Percentiles rank a stretch among this genome's conserved stretches.
Conservation (phyloP, 306 rosid genomes). For the Bauhinia variegata region DNA sequence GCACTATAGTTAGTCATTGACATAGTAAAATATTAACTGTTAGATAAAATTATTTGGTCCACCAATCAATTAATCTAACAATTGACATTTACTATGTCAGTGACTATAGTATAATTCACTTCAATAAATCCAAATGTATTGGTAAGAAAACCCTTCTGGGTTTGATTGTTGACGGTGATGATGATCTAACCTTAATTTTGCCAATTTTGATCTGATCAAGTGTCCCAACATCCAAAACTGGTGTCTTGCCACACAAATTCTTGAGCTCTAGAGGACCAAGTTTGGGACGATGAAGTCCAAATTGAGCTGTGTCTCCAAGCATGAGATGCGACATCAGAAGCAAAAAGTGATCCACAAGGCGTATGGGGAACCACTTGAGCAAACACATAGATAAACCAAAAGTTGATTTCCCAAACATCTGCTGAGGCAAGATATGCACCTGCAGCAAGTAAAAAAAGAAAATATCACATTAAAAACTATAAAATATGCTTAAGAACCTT, state of each 20-base stretch:
- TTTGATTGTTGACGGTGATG: slow-evolving; percentile 6
- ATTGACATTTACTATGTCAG: no score
- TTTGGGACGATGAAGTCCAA: slow-evolving; percentile 77
- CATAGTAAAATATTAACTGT: no score
- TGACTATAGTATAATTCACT: no score
- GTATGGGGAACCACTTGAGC: slow-evolving; percentile 80
- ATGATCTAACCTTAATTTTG: slow-evolving; percentile 64
- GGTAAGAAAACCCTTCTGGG: slow-evolving; percentile 10
- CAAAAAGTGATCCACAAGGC: slow-evolving; percentile 77
- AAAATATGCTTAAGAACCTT: slow-evolving; percentile 22
- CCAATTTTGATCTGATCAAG: slow-evolving; percentile 74
- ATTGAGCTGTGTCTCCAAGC: slow-evolving; percentile 80
- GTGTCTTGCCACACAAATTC: slow-evolving; percentile 76
- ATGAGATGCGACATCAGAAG: slow-evolving; percentile 71
- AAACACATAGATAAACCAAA: slow-evolving; percentile 91
- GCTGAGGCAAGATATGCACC: slow-evolving; percentile 95
- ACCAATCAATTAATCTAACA: no score
- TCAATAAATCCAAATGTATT: no score
- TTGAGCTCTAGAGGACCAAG: slow-evolving; percentile 89
- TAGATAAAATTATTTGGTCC: no score
- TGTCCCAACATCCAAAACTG: slow-evolving; percentile 94
- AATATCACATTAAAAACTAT: not conserved
- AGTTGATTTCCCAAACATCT: slow-evolving; percentile 91
- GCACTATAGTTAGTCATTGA: no score
- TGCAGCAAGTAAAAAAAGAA: slow-evolving; percentile 33